Percentiles rank a stretch among this genome's conserved stretches.
Conservation (phyloP, 176 grass and related monocot species). For the Paspalum notatum region DNA sequence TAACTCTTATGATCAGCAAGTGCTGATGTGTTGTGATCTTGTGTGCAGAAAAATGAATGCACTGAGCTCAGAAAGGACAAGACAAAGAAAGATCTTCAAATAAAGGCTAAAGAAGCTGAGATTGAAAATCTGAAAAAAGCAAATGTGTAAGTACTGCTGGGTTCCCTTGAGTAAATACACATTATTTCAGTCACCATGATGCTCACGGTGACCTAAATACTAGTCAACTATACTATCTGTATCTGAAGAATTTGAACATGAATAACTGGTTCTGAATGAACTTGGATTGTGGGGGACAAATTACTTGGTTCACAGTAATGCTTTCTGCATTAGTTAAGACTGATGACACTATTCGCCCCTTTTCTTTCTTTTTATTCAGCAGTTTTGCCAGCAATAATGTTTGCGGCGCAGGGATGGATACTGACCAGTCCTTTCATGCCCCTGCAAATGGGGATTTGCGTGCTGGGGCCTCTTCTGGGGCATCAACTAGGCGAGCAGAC, state of each 20-base stretch:
- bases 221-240: not conserved
- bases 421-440: slow-evolving; percentile 32
- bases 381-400: not conserved
- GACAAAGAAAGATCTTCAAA: slow-evolving; percentile 66
- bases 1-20: not conserved
- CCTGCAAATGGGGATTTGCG: slow-evolving; percentile 41
- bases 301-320: slow-evolving; percentile 25
- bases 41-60: slow-evolving; percentile 70
- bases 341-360: not conserved
- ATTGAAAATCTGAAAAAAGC: slow-evolving; percentile 64
- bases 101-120: slow-evolving; percentile 73
- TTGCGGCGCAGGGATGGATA: not conserved
- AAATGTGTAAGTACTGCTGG: slow-evolving; percentile 47
- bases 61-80: slow-evolving; percentile 60
- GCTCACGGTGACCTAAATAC: not conserved
- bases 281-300: not conserved
- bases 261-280: not conserved
- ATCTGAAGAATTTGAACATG: not conserved
- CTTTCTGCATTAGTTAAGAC: slow-evolving; percentile 19
- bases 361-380: slow-evolving; percentile 5
- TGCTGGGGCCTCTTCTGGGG: slow-evolving; percentile 33
- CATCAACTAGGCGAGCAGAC: slow-evolving; percentile 26
- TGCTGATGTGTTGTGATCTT: slow-evolving; percentile 13
- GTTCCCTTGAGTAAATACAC: slow-evolving; percentile 32
- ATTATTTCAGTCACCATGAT: not conserved